These are phyloP conservation scores for Magnusiomyces tetraspermus DNA, from an alignment of 1,139 yeast species.

Conservation along the genomic window DNA sequence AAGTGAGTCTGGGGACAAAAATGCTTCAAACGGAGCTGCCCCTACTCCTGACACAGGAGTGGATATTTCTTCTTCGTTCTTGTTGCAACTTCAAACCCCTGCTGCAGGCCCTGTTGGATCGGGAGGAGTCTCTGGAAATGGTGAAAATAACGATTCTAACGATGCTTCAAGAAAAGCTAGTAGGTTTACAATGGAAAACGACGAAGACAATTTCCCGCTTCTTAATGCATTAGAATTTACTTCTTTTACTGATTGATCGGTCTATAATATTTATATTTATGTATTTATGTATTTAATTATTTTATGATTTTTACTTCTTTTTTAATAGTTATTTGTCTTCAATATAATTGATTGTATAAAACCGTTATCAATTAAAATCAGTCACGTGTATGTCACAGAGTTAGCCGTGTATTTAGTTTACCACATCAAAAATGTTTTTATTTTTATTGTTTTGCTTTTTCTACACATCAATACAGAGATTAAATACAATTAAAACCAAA, in stretches of 20 bases:
- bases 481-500: too few species aligned
- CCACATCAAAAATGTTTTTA: too few species aligned
- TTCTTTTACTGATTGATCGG: slow-evolving; percentile 7
- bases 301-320: too few species aligned
- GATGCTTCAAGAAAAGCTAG: background rate
- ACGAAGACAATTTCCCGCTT: slow-evolving; percentile 4
- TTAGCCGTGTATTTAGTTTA: too few species aligned
- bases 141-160: background rate
- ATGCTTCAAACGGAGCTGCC: background rate
- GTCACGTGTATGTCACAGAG: too few species aligned
- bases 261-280: background rate
- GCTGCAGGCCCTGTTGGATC: slow-evolving; percentile 5
- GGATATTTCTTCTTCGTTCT: background rate
- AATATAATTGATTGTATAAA: too few species aligned
- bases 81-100: background rate
- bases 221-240: slow-evolving; percentile 10
- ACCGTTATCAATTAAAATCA: too few species aligned
- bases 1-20: slow-evolving; percentile 9
- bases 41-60: background rate
- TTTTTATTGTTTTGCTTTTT: too few species aligned
- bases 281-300: background rate
- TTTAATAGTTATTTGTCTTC: background rate
- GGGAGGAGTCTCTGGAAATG: background rate
- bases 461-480: too few species aligned
- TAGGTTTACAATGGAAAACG: slow-evolving; percentile 6